These are phyloP conservation scores for Cladosporium sp. DNA, from an alignment of 2,329 filamentous ascomycete species.

Conservation along the genomic window DNA sequence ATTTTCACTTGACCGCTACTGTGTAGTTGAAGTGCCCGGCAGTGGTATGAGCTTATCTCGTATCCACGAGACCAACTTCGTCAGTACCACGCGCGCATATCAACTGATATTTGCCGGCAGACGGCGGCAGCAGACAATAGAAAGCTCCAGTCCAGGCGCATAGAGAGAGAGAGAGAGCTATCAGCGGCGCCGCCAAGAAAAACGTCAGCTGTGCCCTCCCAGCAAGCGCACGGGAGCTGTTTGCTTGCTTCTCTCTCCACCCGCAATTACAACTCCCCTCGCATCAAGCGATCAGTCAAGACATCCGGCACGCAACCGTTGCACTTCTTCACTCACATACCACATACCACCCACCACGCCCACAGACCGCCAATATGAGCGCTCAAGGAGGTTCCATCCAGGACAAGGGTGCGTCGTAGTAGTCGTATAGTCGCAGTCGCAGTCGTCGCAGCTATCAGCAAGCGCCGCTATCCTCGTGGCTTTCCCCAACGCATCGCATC, in stretches of 20 bases:
- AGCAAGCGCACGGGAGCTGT: not conserved
- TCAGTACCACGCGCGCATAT: not conserved
- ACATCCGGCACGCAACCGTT: conserved; percentile 17
- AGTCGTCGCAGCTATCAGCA: conserved; percentile 5
- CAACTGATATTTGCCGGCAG: not conserved
- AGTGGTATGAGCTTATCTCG: not conserved
- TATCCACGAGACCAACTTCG: not conserved
- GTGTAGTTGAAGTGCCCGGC: not conserved
- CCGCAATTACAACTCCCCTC: conserved; percentile 13
- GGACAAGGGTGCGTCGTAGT: conserved; percentile 21
- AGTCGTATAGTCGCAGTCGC: not conserved
- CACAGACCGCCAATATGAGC: conserved; percentile 21
- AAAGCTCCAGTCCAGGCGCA: not conserved
- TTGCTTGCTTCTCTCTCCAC: conserved; percentile 11
- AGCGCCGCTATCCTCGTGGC: not conserved
- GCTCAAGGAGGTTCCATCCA: conserved; percentile 29
- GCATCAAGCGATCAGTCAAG: conserved; percentile 14
- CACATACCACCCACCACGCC: conserved; percentile 9
- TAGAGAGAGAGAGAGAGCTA: no score
- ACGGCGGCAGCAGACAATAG: not conserved
- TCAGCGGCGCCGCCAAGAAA: not conserved
- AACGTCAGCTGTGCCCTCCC: not conserved
- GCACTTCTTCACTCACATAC: conserved; percentile 14
- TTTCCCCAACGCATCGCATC: conserved; percentile 9
- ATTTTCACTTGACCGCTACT: not conserved